Conservation (phyloP, 768 basidiomycete genomes). For the Kwoniella newhampshirensis region DNA sequence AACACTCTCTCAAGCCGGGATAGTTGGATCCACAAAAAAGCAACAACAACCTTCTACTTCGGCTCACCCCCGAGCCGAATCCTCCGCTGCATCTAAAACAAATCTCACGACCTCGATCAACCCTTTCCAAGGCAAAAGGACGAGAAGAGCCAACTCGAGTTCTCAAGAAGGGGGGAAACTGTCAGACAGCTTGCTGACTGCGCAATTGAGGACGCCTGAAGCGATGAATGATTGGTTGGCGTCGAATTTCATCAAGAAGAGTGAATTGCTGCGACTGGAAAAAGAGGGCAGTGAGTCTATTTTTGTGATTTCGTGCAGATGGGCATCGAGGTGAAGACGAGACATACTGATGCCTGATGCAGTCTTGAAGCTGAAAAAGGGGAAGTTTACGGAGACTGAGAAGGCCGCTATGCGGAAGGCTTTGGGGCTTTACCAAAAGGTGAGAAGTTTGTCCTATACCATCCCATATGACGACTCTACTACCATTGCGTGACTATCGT, state of each 20-base stretch:
- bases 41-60: not conserved
- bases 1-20: conserved; percentile 13
- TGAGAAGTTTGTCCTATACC: conserved; percentile 7
- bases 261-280: conserved; percentile 27
- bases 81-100: not conserved
- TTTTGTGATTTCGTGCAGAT: not conserved
- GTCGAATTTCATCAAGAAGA: conserved; percentile 21
- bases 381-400: conserved; percentile 28
- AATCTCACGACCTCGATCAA: not conserved
- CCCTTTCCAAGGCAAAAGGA: not conserved
- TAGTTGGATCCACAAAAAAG: not conserved
- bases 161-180: not conserved
- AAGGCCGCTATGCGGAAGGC: conserved; percentile 17
- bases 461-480: too few relatives aligned
- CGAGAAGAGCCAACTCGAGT: not conserved
- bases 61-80: not conserved
- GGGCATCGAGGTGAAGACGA: not conserved
- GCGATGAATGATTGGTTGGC: conserved; percentile 27
- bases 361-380: conserved; percentile 38
- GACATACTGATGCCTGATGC: not conserved
- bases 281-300: conserved; percentile 30
- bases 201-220: conserved; percentile 13
- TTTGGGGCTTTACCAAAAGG: conserved; percentile 23
- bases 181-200: not conserved
- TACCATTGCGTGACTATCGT: too few relatives aligned